phyloP scores from a whole-genome alignment of 495 filamentous ascomycete species.

The Aspergillus carlsbadensis region DNA sequence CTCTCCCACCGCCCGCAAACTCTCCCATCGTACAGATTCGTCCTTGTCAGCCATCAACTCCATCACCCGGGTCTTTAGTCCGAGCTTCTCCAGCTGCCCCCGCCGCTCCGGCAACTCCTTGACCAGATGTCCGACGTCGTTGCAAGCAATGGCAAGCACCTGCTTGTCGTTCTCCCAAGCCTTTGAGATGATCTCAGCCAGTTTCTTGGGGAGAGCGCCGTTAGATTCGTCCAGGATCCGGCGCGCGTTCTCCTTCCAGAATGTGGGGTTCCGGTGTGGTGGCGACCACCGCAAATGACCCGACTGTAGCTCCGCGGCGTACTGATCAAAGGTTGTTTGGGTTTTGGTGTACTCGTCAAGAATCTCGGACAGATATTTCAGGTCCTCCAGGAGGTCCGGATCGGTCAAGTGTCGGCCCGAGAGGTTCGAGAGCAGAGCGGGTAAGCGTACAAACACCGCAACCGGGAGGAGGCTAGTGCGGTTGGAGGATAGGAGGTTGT shows the following conservation, averaged over 20 bases:
- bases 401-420: constrained; percentile 82
- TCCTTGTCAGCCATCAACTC: constrained; percentile 90
- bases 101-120: constrained; percentile 88
- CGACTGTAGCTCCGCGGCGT: constrained; percentile 82
- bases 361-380: constrained; percentile 70
- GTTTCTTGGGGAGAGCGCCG: constrained; percentile 74
- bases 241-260: constrained; percentile 96
- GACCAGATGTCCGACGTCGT: constrained; percentile 86
- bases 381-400: constrained; percentile 84
- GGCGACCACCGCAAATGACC: constrained; percentile 95
- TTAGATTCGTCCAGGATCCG: constrained; percentile 83
- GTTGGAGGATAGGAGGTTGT: constrained; percentile 78
- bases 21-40: constrained; percentile 93
- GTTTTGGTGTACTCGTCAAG: constrained; percentile 92
- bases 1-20: constrained; percentile 85
- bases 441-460: constrained; percentile 79
- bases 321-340: constrained; percentile 96
- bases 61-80: constrained; percentile 90
- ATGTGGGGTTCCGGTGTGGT: constrained; percentile 82
- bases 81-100: constrained; percentile 79
- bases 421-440: constrained; percentile 76
- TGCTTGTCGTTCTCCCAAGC: constrained; percentile 90
- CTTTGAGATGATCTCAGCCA: constrained; percentile 85
- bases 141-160: constrained; percentile 93
- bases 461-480: constrained; percentile 74